A percentile compares a stretch with the other conserved stretches of the same genome.
phyloP scores from a whole-genome alignment of 192 early-diverging fungal species.

The Podochytrium sp. region DNA sequence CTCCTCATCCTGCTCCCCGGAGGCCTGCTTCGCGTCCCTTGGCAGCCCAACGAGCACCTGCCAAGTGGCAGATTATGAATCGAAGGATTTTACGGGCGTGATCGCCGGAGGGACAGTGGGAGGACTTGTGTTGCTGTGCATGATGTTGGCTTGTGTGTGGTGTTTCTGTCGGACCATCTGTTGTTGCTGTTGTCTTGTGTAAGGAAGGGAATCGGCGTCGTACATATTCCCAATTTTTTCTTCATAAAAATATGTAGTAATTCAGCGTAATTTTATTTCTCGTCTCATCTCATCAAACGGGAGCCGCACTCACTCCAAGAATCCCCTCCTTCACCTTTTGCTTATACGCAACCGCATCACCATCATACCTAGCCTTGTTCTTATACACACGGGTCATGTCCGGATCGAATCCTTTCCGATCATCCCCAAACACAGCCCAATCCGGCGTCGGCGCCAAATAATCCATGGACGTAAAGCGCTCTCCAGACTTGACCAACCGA shows the following conservation, averaged over 20 bases:
- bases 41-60: background rate
- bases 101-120: background rate
- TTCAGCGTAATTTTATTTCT: background rate
- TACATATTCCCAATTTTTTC: too few relatives aligned
- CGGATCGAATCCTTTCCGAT: slow-evolving; percentile 72
- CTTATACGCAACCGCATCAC: slow-evolving; percentile 19
- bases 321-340: background rate
- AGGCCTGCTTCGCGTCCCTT: background rate
- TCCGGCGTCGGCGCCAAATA: slow-evolving; percentile 71
- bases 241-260: background rate
- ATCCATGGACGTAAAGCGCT: slow-evolving; percentile 61
- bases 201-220: too few relatives aligned
- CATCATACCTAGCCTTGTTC: slow-evolving; percentile 47
- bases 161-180: slow-evolving; percentile 12
- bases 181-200: slow-evolving; percentile 12
- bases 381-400: slow-evolving; percentile 68
- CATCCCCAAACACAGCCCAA: slow-evolving; percentile 71
- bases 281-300: background rate
- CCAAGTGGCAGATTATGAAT: background rate
- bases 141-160: background rate
- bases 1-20: background rate
- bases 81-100: background rate
- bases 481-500: slow-evolving; percentile 46
- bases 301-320: background rate
- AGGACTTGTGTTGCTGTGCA: background rate